A percentile compares a stretch with the other conserved stretches of the same genome.
phyloP scores from a whole-genome alignment of 2,329 filamentous ascomycete genomes.

The Lecanicillium sp. region DNA sequence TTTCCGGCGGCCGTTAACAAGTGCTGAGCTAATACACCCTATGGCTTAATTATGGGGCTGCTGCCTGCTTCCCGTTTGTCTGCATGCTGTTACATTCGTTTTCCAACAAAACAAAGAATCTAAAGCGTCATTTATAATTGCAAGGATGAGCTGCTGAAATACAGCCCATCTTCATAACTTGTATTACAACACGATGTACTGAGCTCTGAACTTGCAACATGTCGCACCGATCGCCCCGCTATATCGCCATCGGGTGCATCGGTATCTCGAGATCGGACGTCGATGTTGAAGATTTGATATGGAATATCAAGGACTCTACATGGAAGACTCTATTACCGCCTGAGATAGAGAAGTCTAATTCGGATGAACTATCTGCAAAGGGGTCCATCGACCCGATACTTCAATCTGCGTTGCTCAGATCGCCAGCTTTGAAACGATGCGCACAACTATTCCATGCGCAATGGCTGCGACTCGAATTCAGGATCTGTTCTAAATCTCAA shows the following conservation, averaged over 20 bases:
- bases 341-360: neutral
- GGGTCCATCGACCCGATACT: slow-evolving; percentile 18
- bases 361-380: neutral
- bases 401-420: slow-evolving; percentile 25
- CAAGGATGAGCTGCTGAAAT: too few relatives aligned
- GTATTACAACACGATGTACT: too few relatives aligned
- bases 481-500: slow-evolving; percentile 17
- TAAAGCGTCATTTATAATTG: too few relatives aligned
- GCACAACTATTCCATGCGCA: slow-evolving; percentile 26
- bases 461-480: slow-evolving; percentile 42
- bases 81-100: too few relatives aligned
- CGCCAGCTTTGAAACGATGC: slow-evolving; percentile 20
- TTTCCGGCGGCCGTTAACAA: too few relatives aligned
- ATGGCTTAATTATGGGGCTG: too few relatives aligned
- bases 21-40: too few relatives aligned
- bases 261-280: slow-evolving; percentile 21
- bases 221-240: slow-evolving; percentile 19
- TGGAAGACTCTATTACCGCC: neutral
- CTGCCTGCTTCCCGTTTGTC: too few relatives aligned
- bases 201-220: too few relatives aligned
- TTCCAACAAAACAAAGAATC: too few relatives aligned
- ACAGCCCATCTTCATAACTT: too few relatives aligned
- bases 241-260: slow-evolving; percentile 38
- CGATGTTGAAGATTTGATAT: neutral
- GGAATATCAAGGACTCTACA: neutral